Evolutionary conservation across 768 basidiomycete species (phyloP).

Genomic region (Lepiota subincarnata): DNA sequence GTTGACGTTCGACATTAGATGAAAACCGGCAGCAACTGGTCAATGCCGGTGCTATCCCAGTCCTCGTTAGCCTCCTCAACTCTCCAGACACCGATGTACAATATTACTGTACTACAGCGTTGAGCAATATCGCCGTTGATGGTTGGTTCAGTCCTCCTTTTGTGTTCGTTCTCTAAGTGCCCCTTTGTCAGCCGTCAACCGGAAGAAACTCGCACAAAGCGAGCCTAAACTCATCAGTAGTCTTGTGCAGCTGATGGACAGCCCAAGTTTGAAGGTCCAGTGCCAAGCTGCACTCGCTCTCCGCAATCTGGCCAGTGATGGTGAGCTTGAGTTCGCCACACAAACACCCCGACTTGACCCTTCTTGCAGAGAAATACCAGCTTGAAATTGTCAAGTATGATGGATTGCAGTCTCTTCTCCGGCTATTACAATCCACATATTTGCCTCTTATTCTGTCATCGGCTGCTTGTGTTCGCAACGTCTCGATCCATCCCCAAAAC

Average conservation of each 20-base stretch:
- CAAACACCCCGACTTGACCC: neutral
- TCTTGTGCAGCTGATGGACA: slow-evolving; percentile 94
- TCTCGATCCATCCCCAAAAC: slow-evolving; percentile 97
- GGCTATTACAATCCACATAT: slow-evolving; percentile 93
- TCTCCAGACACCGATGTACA: slow-evolving; percentile 99
- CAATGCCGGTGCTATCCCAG: slow-evolving; percentile 96
- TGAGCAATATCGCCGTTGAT: slow-evolving; percentile 98
- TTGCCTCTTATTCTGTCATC: slow-evolving; percentile 97
- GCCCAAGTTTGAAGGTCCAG: slow-evolving; percentile 95
- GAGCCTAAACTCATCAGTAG: slow-evolving; percentile 95
- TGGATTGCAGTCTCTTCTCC: slow-evolving; percentile 86
- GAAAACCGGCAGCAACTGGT: slow-evolving; percentile 99
- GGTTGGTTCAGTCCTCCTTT: slow-evolving; percentile 35
- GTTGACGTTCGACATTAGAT: slow-evolving; percentile 44
- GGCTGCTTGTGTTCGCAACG: slow-evolving; percentile 97
- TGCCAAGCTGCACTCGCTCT: slow-evolving; percentile 97
- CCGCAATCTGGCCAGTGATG: slow-evolving; percentile 95
- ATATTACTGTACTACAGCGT: slow-evolving; percentile 98
- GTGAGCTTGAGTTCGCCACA: slow-evolving; percentile 36
- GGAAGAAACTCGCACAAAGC: slow-evolving; percentile 90
- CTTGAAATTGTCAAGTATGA: slow-evolving; percentile 97
- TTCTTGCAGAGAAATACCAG: slow-evolving; percentile 86
- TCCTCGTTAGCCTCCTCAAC: slow-evolving; percentile 89
- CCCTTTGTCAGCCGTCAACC: slow-evolving; percentile 59
- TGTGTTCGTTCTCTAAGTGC: slow-evolving; percentile 1